Evolutionary conservation across 108 stramenopile species (phyloP), one percentile per base, ranked within the genome.

Genomic region (Cylindrotheca fusiformis): DNA sequence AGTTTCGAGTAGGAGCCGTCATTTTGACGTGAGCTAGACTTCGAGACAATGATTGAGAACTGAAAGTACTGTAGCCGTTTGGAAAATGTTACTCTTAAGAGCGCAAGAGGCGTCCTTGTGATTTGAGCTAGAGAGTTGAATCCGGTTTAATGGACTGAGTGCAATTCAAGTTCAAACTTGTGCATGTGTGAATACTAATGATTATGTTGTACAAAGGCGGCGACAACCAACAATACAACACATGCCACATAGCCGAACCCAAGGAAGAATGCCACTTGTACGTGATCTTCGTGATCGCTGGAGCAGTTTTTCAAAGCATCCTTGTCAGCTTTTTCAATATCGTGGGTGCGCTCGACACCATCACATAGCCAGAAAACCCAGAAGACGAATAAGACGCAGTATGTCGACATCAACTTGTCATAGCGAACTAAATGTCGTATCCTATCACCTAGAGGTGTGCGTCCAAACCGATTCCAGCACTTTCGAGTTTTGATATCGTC

Each of bases 381-480:
- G 48, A 66, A 66, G 18, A 66, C 4, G 30, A 66, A 55, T 20
- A 66, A 21, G 33, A 66, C 56, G 14, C 52, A 31, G 54, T 66
- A 66, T 10, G 65, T 66, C 17, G 65, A 33, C 23, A 66, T 31
- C 6, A 66, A 23, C 8, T 55, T 55, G 48, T 66, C 55, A 20
- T 66, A 66, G 22, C 65, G 52, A 3, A 66, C 26, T 45, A 66
- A 46, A 56, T 66, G 65, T 19, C 65, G 33, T 25, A 66, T n/a
- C n/a, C n/a, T n/a, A n/a, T n/a, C n/a, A n/a, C n/a, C n/a, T n/a
- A n/a, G n/a, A n/a, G n/a, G n/a, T n/a, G n/a, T n/a, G n/a, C n/a
- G n/a, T n/a, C n/a, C n/a, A n/a, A n/a, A n/a, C n/a, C n/a, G n/a
- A n/a, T n/a, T n/a, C n/a, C n/a, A n/a, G n/a, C n/a, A n/a, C n/a